These are phyloP conservation scores for Aspergillus incahuasiensis DNA, from an alignment of 495 filamentous ascomycete genomes.

Conservation along the genomic window DNA sequence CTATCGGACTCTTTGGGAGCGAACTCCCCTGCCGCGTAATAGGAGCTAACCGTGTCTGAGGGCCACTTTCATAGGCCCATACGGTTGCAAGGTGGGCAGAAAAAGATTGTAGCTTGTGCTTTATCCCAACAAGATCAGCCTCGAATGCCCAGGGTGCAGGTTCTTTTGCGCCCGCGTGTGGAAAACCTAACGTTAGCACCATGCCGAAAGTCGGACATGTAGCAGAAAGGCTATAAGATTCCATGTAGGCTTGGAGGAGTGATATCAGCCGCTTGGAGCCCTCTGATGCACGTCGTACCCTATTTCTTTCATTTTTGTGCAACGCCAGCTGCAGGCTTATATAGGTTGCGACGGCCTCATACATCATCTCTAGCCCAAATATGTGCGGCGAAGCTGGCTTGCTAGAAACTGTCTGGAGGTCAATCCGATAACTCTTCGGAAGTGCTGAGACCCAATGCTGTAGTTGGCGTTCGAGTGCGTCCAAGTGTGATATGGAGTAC, in stretches of 20 bases:
- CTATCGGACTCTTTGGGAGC: not conserved
- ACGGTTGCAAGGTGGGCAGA: conserved; percentile 33
- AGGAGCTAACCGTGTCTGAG: not conserved
- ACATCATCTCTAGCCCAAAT: conserved; percentile 38
- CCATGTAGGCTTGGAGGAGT: conserved; percentile 34
- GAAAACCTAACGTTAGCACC: conserved; percentile 27
- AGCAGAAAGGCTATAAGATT: conserved; percentile 36
- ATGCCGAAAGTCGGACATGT: conserved; percentile 35
- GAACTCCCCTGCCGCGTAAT: conserved; percentile 6
- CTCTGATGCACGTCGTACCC: conserved; percentile 24
- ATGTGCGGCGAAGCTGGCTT: conserved; percentile 34
- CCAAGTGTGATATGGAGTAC: conserved; percentile 27
- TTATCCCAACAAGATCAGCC: conserved; percentile 25
- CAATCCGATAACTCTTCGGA: conserved; percentile 33
- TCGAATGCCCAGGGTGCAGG: conserved; percentile 15
- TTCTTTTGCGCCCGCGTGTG: not conserved
- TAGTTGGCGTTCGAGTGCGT: conserved; percentile 32
- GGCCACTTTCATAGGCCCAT: conserved; percentile 15
- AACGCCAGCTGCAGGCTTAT: conserved; percentile 30
- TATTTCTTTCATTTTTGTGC: conserved; percentile 25
- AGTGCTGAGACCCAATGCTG: conserved; percentile 34
- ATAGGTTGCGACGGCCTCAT: conserved; percentile 28
- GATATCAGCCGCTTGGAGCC: conserved; percentile 31
- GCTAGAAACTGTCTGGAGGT: conserved; percentile 23
- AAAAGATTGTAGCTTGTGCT: conserved; percentile 26